These are phyloP conservation scores for Yamadazyma siamensis DNA, from an alignment of 1,139 yeast species.

Conservation along the genomic window DNA sequence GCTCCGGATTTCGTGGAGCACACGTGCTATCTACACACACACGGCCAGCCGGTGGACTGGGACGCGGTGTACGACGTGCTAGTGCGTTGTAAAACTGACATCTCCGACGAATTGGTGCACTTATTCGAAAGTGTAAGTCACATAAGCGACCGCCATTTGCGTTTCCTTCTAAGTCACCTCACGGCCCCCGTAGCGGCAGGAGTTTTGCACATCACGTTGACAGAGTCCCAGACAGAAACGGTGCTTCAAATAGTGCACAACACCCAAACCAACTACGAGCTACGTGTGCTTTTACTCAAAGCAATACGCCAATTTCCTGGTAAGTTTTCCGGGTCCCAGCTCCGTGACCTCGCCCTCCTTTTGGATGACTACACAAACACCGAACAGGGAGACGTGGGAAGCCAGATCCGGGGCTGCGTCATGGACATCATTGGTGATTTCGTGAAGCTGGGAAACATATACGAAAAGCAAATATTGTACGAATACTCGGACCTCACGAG, in stretches of 20 bases:
- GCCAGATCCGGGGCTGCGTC: conserved; percentile 57
- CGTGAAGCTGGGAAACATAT: no score
- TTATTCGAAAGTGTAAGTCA: conserved; percentile 17
- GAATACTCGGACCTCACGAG: conserved; percentile 7
- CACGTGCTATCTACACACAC: conserved; percentile 3
- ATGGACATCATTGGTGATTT: conserved; percentile 42
- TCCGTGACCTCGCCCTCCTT: conserved; percentile 15
- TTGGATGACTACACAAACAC: conserved; percentile 67
- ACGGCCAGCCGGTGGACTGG: neutral
- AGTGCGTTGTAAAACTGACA: conserved; percentile 7
- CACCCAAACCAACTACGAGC: conserved; percentile 21
- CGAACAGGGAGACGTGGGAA: conserved; percentile 77
- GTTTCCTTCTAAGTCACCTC: conserved; percentile 21
- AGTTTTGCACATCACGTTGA: conserved; percentile 12
- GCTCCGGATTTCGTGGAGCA: conserved; percentile 11
- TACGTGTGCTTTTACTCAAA: conserved; percentile 23
- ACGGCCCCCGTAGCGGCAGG: conserved; percentile 34
- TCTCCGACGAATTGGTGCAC: conserved; percentile 9
- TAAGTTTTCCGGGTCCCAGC: neutral
- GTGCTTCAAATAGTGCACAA: conserved; percentile 18
- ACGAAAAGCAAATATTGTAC: conserved; percentile 13
- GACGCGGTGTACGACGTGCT: conserved; percentile 3
- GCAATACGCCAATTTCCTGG: no score
- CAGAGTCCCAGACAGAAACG: conserved; percentile 8
- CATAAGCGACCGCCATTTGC: conserved; percentile 10